Evolutionary conservation across 2,329 filamentous ascomycete species (phyloP), one percentile per base, ranked within the genome.

Genomic region (Ceratocystis alfenasii): DNA sequence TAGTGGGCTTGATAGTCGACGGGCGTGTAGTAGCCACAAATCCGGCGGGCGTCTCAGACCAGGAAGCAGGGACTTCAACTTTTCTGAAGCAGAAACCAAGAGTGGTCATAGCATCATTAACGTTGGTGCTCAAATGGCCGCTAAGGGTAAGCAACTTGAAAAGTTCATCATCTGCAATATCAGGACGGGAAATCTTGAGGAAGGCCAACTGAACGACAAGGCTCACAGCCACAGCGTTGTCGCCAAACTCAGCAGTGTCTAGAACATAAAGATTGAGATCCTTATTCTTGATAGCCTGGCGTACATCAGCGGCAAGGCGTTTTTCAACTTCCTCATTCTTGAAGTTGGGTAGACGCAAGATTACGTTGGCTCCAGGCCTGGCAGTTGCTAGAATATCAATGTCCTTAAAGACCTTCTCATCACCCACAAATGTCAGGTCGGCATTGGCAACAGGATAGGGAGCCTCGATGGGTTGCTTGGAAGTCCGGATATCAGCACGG

Each of bases 311-410:
- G 1, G 90, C 84, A 5, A 99, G 79, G 71, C 89, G 87, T 82
- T 95, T 95, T 78, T 97, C 93, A 5, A 92, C 75, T 45, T 96
- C 91, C 57, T 95, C 93, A 63, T 90, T 84, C 77, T 95, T 96
- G 74, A 90, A 84, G 70, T 85, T 87, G 33, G 89, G 82, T 28
- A 94, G 81, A 72, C 86, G 89, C 53, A 96, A 72, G 65, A 96
- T 81, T 57, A 96, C 75, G 69, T 85, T 87, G 65, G 88, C 88
- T 64, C 84, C 84, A 50, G 82, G 72, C 76, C 88, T 90, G 69
- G 93, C 78, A 63, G 82, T 86, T 69, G 85, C 81, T 45, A 92
- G 74, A 25, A 95, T 78, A 70, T 93, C 85, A 66, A 96, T 81
- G 28, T 90, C 86, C 70, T 87, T 85, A 17, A 99, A 79, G 1